A percentile compares a stretch with the other conserved stretches of the same genome.
phyloP scores from a whole-genome alignment of 768 basidiomycete genomes.

The Auriscalpium microsporum region DNA sequence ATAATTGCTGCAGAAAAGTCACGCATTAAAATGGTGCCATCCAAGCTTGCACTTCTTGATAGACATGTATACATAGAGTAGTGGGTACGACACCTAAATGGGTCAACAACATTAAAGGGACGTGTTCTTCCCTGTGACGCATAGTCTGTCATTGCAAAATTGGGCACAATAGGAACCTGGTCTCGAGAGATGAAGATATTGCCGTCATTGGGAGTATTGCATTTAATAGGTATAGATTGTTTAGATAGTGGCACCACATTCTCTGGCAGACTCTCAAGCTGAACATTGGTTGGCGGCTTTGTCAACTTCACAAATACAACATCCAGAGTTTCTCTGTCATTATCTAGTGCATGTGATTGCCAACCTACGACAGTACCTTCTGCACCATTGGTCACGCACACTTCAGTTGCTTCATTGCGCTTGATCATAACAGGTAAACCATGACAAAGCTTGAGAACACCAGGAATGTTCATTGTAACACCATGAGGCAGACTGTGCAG shows the following conservation, averaged over 20 bases:
- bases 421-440: constrained; percentile 19
- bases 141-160: constrained; percentile 21
- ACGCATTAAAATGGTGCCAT: constrained; percentile 14
- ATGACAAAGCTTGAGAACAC: constrained; percentile 12
- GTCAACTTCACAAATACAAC: constrained; percentile 12
- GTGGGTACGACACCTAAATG: constrained; percentile 4
- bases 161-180: constrained; percentile 14
- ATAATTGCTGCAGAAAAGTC: constrained; percentile 4
- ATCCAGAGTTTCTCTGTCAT: constrained; percentile 1
- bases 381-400: constrained; percentile 19
- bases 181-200: not conserved
- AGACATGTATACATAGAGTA: constrained; percentile 17
- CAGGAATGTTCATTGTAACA: constrained; percentile 11
- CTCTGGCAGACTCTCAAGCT: constrained; percentile 9
- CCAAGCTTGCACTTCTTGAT: constrained; percentile 11
- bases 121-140: constrained; percentile 17
- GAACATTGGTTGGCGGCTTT: not conserved
- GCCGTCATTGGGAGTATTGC: constrained; percentile 3
- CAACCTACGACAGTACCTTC: constrained; percentile 15
- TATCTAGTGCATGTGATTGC: not conserved
- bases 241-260: constrained; percentile 15
- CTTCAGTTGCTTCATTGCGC: constrained; percentile 17
- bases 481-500: constrained; percentile 17
- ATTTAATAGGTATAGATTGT: not conserved
- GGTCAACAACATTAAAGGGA: constrained; percentile 12